Conservation (phyloP, 2,329 filamentous ascomycete genomes). For the Fusarium udum region DNA sequence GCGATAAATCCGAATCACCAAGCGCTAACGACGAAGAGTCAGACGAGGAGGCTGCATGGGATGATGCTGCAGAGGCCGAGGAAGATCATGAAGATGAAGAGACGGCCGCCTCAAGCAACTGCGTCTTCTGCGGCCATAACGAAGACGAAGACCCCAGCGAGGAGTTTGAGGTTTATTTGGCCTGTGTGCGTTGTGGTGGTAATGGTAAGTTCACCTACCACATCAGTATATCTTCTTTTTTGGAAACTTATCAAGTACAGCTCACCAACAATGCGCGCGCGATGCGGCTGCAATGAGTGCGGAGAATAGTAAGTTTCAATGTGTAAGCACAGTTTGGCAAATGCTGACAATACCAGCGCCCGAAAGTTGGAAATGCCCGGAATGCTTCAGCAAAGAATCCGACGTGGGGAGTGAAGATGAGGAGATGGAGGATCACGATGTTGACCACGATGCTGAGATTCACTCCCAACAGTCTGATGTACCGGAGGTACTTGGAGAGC, state of each 20-base stretch:
- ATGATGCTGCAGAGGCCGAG: conserved; percentile 67
- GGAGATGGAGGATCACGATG: conserved; percentile 36
- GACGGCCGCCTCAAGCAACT: conserved; percentile 55
- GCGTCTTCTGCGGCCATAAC: conserved; percentile 82
- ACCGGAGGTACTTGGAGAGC: conserved; percentile 23
- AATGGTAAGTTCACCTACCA: conserved; percentile 70
- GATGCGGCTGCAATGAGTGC: conserved; percentile 60
- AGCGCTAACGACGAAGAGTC: conserved; percentile 65
- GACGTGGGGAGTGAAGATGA: conserved; percentile 48
- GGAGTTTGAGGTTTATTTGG: conserved; percentile 81
- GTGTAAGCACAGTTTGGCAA: background rate
- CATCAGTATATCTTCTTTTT: conserved; percentile 18
- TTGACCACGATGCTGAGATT: conserved; percentile 35
- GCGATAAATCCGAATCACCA: conserved; percentile 57
- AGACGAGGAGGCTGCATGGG: conserved; percentile 54
- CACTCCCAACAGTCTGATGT: conserved; percentile 43
- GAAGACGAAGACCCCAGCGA: conserved; percentile 85
- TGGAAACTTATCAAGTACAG: conserved; percentile 63
- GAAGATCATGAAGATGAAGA: conserved; percentile 64
- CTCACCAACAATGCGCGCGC: conserved; percentile 89
- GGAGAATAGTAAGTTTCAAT: conserved; percentile 44
- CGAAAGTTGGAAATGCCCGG: conserved; percentile 62
- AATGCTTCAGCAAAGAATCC: conserved; percentile 53
- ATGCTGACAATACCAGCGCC: conserved; percentile 46
- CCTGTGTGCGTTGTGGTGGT: conserved; percentile 81